Evolutionary conservation across 768 basidiomycete genomes (phyloP).

Genomic region (Termitomyces heimii): DNA sequence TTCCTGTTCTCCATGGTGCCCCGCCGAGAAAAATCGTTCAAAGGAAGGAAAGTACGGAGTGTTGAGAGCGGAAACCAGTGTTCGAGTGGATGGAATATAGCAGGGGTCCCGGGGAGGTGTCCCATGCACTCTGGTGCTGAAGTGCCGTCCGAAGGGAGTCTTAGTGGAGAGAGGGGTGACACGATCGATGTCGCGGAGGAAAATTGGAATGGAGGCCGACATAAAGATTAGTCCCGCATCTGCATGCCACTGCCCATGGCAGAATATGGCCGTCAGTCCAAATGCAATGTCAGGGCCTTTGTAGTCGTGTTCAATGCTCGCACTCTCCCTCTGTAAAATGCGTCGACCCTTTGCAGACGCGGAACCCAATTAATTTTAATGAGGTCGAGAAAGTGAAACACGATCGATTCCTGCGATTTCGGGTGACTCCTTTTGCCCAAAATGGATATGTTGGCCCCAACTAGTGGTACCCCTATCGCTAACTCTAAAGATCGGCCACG

Average conservation of each 20-base stretch:
- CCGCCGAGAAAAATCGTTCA: slow-evolving; percentile 9
- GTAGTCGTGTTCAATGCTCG: background rate
- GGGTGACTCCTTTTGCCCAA: slow-evolving; percentile 22
- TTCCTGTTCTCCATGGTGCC: slow-evolving; percentile 18
- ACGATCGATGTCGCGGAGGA: slow-evolving; percentile 33
- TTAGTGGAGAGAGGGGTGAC: slow-evolving; percentile 18
- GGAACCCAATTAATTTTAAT: slow-evolving; percentile 5
- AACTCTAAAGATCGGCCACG: slow-evolving; percentile 24
- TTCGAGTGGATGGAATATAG: slow-evolving; percentile 12
- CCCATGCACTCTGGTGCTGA: slow-evolving; percentile 21
- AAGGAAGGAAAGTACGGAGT: slow-evolving; percentile 16
- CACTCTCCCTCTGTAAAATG: background rate
- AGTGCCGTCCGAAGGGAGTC: slow-evolving; percentile 16
- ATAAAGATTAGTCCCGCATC: slow-evolving; percentile 34
- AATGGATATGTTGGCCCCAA: slow-evolving; percentile 32
- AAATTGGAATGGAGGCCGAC: slow-evolving; percentile 24
- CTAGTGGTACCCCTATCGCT: slow-evolving; percentile 29
- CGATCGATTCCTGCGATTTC: slow-evolving; percentile 34
- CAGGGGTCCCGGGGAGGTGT: slow-evolving; percentile 14
- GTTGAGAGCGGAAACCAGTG: slow-evolving; percentile 9
- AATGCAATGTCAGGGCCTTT: background rate
- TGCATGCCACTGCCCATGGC: slow-evolving; percentile 3
- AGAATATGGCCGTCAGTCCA: slow-evolving; percentile 12
- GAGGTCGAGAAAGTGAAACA: slow-evolving; percentile 33
- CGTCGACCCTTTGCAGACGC: background rate